A percentile compares a stretch with the other conserved stretches of the same genome.
Evolutionary conservation across 495 filamentous ascomycete genomes (phyloP).

Genomic region (Hyaloscypha finlandica): DNA sequence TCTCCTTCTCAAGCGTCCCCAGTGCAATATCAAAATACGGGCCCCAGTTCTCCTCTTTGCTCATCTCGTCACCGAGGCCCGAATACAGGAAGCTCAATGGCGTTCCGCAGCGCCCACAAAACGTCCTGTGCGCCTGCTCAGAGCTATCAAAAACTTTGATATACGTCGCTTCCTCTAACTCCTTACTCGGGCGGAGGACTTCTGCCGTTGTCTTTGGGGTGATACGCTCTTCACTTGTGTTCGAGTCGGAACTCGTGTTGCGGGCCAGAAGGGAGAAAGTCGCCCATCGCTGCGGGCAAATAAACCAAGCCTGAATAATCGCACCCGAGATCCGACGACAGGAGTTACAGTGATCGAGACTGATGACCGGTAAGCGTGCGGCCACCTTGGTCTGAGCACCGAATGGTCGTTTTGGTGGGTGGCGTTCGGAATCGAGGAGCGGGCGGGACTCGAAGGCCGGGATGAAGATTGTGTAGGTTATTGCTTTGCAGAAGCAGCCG

Average conservation of each 20-base stretch:
- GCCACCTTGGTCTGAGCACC: constrained; percentile 9
- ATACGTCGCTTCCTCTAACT: not conserved
- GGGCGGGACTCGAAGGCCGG: constrained; percentile 32
- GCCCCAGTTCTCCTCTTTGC: not conserved
- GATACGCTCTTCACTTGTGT: not conserved
- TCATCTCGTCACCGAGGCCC: not conserved
- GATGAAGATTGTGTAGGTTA: constrained; percentile 40
- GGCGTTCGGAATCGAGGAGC: constrained; percentile 13
- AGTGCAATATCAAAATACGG: constrained; percentile 13
- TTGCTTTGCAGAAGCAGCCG: constrained; percentile 44
- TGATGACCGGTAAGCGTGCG: constrained; percentile 25
- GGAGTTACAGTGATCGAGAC: constrained; percentile 37
- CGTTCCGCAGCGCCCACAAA: constrained; percentile 17
- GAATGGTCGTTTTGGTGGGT: not conserved
- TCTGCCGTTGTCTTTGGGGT: not conserved
- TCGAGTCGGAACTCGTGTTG: not conserved
- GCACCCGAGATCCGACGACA: constrained; percentile 33
- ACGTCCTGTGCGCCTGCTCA: not conserved
- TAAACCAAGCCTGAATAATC: constrained; percentile 16
- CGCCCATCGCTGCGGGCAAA: constrained; percentile 15
- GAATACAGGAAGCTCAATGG: not conserved
- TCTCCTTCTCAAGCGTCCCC: constrained; percentile 15
- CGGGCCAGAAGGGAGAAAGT: constrained; percentile 7
- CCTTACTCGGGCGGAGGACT: not conserved
- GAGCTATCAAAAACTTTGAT: not conserved